These are phyloP conservation scores for Penicillium bialowiezense DNA, from an alignment of 495 filamentous ascomycete species.

Conservation along the genomic window DNA sequence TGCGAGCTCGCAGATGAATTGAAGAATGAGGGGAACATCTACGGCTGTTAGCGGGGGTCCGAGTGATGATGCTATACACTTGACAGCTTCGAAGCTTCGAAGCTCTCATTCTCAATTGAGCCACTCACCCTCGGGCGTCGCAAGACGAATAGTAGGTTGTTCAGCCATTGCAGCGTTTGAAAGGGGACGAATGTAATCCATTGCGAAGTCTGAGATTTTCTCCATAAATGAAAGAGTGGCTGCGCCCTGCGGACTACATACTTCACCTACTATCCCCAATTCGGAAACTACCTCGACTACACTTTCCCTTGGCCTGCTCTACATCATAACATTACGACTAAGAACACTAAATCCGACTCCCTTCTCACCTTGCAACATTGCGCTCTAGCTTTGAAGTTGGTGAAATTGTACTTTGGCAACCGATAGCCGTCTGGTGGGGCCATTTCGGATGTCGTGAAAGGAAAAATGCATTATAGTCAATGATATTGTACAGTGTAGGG, in stretches of 20 bases:
- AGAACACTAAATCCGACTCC: no score
- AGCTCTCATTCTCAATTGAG: constrained; percentile 1
- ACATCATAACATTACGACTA: no score
- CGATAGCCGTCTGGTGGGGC: no score
- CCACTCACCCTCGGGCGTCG: constrained; percentile 42
- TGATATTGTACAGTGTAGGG: constrained; percentile 8
- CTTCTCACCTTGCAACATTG: no score
- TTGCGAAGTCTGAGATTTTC: background rate
- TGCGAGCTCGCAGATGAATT: constrained; percentile 83
- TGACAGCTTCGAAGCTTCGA: background rate
- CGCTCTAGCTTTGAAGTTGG: no score
- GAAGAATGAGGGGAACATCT: constrained; percentile 82
- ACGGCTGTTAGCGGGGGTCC: constrained; percentile 8
- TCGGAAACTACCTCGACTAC: no score
- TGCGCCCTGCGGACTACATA: background rate
- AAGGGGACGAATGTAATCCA: constrained; percentile 3
- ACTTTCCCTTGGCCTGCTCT: no score
- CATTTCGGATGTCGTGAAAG: no score
- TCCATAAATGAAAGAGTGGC: background rate
- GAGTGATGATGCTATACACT: background rate
- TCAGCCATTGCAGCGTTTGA: constrained; percentile 34
- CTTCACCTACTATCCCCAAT: background rate
- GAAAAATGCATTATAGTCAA: background rate
- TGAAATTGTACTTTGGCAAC: no score
- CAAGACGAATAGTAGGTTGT: constrained; percentile 46